Evolutionary conservation across 2,329 filamentous ascomycete genomes (phyloP).

Genomic region (Harringtonia aguacate): DNA sequence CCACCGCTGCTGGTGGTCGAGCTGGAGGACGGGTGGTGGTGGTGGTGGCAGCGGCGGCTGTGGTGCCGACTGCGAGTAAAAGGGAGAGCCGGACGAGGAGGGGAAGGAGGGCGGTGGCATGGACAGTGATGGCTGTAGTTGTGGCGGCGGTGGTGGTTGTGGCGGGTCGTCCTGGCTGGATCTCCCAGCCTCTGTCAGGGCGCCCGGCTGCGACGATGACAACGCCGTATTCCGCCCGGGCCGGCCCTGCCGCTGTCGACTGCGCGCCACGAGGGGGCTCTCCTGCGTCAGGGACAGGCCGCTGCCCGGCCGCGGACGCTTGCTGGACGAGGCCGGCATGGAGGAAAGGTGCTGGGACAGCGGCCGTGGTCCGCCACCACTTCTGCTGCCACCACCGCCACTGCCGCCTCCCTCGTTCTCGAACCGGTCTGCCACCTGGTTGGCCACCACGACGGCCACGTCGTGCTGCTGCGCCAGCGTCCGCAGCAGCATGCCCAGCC

Average conservation of each 20-base stretch:
- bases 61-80: slow-evolving; percentile 1
- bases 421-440: slow-evolving; percentile 92
- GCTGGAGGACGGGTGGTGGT: slow-evolving; percentile 45
- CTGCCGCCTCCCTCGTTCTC: slow-evolving; percentile 9
- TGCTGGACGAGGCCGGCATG: neutral
- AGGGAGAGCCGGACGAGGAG: slow-evolving; percentile 8
- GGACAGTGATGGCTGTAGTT: neutral
- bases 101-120: neutral
- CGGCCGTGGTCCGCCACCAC: slow-evolving; percentile 5
- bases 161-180: neutral
- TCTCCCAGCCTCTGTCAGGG: neutral
- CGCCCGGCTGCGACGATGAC: neutral
- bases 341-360: neutral
- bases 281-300: slow-evolving; percentile 29
- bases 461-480: slow-evolving; percentile 63
- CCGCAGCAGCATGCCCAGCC: slow-evolving; percentile 64
- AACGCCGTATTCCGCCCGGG: slow-evolving; percentile 10
- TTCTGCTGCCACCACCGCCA: too few species aligned
- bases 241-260: slow-evolving; percentile 12
- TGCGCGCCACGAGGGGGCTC: slow-evolving; percentile 39
- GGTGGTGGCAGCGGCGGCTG: slow-evolving; percentile 5
- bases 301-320: slow-evolving; percentile 6
- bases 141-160: neutral
- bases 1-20: slow-evolving; percentile 88
- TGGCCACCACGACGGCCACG: slow-evolving; percentile 81